Conservation (phyloP, 768 basidiomycete species). For the Auriscalpium microsporum region DNA sequence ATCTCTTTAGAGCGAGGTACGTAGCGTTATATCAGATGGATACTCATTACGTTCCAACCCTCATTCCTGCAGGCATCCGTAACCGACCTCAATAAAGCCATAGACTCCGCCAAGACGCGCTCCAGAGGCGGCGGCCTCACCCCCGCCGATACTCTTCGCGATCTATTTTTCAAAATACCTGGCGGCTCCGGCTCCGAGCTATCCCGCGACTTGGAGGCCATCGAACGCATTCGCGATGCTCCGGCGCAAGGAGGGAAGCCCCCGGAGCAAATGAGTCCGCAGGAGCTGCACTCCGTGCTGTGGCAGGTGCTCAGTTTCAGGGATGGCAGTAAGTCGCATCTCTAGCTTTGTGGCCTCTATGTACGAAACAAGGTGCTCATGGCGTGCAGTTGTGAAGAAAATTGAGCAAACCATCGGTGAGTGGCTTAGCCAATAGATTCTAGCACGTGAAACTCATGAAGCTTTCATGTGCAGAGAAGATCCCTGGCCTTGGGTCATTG, state of each 20-base stretch:
- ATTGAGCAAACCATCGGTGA: conserved; percentile 65
- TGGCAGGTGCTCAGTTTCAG: conserved; percentile 86
- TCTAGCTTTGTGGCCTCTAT: background rate
- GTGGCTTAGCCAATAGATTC: conserved; percentile 4
- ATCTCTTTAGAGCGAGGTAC: background rate
- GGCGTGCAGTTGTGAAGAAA: conserved; percentile 54
- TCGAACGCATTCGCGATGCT: conserved; percentile 46
- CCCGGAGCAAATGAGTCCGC: conserved; percentile 79
- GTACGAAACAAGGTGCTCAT: background rate
- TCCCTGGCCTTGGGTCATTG: conserved; percentile 67
- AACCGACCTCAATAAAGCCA: conserved; percentile 72
- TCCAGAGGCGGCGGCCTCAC: conserved; percentile 23
- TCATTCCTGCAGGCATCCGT: conserved; percentile 60
- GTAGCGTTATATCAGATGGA: background rate
- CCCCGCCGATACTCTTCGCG: conserved; percentile 45
- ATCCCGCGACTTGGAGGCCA: conserved; percentile 59
- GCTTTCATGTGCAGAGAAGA: conserved; percentile 46
- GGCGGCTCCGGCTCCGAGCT: conserved; percentile 54
- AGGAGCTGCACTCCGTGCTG: conserved; percentile 74
- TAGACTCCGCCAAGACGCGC: conserved; percentile 57
- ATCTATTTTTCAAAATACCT: conserved; percentile 54
- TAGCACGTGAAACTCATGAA: background rate
- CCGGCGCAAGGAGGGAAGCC: conserved; percentile 45
- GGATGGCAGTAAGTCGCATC: conserved; percentile 49
- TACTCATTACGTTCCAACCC: background rate